phyloP scores from a whole-genome alignment of 768 basidiomycete genomes.

The Mycena sanguinolenta region DNA sequence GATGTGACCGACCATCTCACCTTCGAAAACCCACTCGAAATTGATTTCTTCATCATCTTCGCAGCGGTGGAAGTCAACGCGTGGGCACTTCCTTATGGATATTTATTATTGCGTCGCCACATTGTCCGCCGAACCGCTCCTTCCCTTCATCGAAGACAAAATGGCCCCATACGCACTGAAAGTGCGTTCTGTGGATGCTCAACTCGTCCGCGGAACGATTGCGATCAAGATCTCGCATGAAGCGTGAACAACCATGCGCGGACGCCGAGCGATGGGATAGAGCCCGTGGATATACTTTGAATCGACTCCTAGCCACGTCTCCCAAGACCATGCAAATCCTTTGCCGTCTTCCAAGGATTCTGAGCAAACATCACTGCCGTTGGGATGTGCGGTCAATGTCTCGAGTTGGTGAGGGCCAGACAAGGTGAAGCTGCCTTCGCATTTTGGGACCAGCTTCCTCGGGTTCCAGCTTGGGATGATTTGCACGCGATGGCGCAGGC shows the following conservation, averaged over 20 bases:
- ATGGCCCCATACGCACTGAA: no score
- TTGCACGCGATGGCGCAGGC: conserved; percentile 4
- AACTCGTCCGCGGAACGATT: no score
- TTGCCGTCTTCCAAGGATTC: no score
- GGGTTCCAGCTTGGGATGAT: background rate
- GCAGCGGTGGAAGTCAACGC: background rate
- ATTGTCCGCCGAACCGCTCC: background rate
- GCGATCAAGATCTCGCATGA: no score
- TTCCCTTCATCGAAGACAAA: background rate
- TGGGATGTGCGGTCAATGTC: conserved; percentile 5
- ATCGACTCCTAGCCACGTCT: no score
- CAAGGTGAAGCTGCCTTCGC: background rate
- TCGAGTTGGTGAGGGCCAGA: background rate
- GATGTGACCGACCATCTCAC: no score
- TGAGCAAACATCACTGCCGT: no score
- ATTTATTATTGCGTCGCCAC: background rate
- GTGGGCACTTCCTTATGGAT: background rate
- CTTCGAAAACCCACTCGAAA: no score
- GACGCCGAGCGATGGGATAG: background rate
- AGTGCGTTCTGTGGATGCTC: no score
- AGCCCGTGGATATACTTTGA: background rate
- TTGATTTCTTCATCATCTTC: background rate
- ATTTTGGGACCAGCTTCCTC: conserved; percentile 17
- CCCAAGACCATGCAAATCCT: no score
- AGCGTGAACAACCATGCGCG: no score